Percentiles rank a stretch among this genome's conserved stretches.
These are phyloP conservation scores for Annulohypoxylon moriforme DNA, from an alignment of 495 filamentous ascomycete genomes.

Conservation along the genomic window DNA sequence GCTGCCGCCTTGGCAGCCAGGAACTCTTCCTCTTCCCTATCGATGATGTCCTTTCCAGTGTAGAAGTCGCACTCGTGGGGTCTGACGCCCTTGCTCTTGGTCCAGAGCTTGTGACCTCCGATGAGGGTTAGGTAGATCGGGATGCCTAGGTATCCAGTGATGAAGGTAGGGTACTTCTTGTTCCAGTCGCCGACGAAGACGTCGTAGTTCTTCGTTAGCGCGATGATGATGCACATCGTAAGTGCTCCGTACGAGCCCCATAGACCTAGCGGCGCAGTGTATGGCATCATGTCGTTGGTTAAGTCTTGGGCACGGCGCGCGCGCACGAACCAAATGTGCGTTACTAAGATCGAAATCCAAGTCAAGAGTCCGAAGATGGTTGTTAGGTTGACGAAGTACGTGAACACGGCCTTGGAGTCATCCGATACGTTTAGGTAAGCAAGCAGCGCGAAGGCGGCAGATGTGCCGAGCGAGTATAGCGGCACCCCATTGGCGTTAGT, in stretches of 20 bases:
- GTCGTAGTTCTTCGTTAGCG: constrained; percentile 80
- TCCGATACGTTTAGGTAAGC: constrained; percentile 82
- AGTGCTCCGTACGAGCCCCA: constrained; percentile 75
- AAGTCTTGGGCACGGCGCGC: constrained; percentile 79
- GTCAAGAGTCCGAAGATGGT: constrained; percentile 84
- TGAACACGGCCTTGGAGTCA: constrained; percentile 76
- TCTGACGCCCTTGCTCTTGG: constrained; percentile 62
- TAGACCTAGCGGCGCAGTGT: constrained; percentile 76
- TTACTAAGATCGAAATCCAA: constrained; percentile 86
- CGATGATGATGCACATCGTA: constrained; percentile 74
- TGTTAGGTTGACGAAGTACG: constrained; percentile 86
- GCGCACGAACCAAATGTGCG: constrained; percentile 82
- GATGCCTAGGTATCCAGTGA: constrained; percentile 86
- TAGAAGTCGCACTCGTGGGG: constrained; percentile 74
- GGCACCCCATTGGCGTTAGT: constrained; percentile 84
- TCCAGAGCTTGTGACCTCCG: constrained; percentile 74
- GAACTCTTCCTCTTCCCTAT: constrained; percentile 77
- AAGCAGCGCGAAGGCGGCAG: constrained; percentile 73
- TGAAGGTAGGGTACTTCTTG: constrained; percentile 76
- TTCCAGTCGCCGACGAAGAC: constrained; percentile 71
- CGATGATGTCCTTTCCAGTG: constrained; percentile 77
- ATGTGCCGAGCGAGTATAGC: constrained; percentile 71
- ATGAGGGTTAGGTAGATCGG: constrained; percentile 79
- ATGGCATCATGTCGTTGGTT: constrained; percentile 72
- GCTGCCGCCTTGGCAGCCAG: constrained; percentile 65